Conservation (phyloP, 1,284 basidiomycete species). For the Rhizopogon parksii region DNA sequence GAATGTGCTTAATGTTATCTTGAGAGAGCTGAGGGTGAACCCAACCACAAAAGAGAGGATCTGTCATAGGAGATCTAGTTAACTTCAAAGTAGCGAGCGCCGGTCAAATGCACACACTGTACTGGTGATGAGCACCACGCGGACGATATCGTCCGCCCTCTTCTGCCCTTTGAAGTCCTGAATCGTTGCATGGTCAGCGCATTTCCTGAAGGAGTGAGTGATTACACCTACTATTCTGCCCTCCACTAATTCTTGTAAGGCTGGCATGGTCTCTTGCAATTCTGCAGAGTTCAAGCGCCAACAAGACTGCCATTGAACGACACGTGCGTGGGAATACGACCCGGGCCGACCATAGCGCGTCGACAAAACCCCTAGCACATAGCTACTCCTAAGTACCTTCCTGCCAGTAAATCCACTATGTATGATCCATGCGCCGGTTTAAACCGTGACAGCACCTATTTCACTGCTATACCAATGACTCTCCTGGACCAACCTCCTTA, state of each 20-base stretch:
- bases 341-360: no score
- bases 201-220: background rate
- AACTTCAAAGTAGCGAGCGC: background rate
- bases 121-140: constrained; percentile 35
- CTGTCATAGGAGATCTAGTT: constrained; percentile 29
- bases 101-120: constrained; percentile 33
- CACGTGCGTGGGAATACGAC: background rate
- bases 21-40: constrained; percentile 52
- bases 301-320: background rate
- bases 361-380: no score
- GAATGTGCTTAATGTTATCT: constrained; percentile 52
- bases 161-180: constrained; percentile 75
- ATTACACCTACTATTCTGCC: constrained; percentile 44
- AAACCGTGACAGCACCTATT: no score
- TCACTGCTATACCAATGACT: no score
- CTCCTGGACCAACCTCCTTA: no score
- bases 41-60: constrained; percentile 58
- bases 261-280: constrained; percentile 13
- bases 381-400: no score
- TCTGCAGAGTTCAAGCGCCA: background rate
- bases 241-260: constrained; percentile 38
- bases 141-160: constrained; percentile 46
- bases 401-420: no score
- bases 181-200: background rate
- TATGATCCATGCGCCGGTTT: no score